A percentile compares a stretch with the other conserved stretches of the same genome.
These are phyloP conservation scores for Collybiopsis confluens DNA, from an alignment of 768 basidiomycete genomes.

Conservation along the genomic window DNA sequence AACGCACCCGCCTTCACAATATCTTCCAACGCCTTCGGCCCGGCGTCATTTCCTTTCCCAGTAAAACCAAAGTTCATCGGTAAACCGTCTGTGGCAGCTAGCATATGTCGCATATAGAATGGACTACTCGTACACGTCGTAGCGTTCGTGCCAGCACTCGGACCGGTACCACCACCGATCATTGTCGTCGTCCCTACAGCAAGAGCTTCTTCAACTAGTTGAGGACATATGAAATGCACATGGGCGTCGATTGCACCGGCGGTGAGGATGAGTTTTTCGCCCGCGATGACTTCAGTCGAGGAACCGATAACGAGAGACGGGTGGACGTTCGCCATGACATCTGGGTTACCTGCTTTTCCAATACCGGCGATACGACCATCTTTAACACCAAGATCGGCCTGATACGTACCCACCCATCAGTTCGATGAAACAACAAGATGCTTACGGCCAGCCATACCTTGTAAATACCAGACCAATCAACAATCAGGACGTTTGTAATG, in stretches of 20 bases:
- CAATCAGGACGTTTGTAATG: slow-evolving; percentile 90
- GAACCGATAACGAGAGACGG: slow-evolving; percentile 77
- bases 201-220: slow-evolving; percentile 83
- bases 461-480: slow-evolving; percentile 95
- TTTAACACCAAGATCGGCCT: slow-evolving; percentile 96
- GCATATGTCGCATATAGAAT: slow-evolving; percentile 88
- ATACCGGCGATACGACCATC: slow-evolving; percentile 78
- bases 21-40: slow-evolving; percentile 68
- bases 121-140: slow-evolving; percentile 93
- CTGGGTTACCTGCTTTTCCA: slow-evolving; percentile 98
- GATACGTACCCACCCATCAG: slow-evolving; percentile 9
- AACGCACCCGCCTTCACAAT: slow-evolving; percentile 79
- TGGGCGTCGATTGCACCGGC: slow-evolving; percentile 93
- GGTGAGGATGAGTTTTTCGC: slow-evolving; percentile 91
- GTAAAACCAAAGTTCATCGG: slow-evolving; percentile 94
- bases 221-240: slow-evolving; percentile 93
- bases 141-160: slow-evolving; percentile 82
- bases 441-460: too few species aligned
- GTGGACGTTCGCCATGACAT: slow-evolving; percentile 80
- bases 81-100: slow-evolving; percentile 84
- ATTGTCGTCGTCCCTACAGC: slow-evolving; percentile 86
- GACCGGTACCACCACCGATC: slow-evolving; percentile 96
- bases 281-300: slow-evolving; percentile 92
- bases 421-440: too few species aligned
- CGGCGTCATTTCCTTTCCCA: slow-evolving; percentile 94